These are phyloP conservation scores for Shiraia sp. DNA, from an alignment of 2,329 filamentous ascomycete species.

Conservation along the genomic window DNA sequence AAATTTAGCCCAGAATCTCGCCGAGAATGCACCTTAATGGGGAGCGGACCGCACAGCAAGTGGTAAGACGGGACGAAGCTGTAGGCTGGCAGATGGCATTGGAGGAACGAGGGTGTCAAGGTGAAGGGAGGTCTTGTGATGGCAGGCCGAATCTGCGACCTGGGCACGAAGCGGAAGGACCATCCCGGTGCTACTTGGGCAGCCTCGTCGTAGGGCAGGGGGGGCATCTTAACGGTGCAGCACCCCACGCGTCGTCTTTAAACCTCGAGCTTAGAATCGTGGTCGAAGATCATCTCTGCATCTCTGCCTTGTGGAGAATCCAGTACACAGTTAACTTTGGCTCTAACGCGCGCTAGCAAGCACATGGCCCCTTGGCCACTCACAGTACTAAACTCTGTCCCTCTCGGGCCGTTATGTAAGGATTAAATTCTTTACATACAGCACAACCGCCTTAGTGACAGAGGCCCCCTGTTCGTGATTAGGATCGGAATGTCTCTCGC, in stretches of 20 bases:
- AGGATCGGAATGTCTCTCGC: conserved; percentile 14
- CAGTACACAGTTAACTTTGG: conserved; percentile 22
- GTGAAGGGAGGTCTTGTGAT: conserved; percentile 10
- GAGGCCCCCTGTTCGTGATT: conserved; percentile 21
- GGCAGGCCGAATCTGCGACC: conserved; percentile 18
- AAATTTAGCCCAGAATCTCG: conserved; percentile 4
- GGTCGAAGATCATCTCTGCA: conserved; percentile 39
- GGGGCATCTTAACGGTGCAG: conserved; percentile 26
- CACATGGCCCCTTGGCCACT: conserved; percentile 21
- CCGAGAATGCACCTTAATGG: conserved; percentile 9
- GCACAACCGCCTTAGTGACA: conserved; percentile 32
- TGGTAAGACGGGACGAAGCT: conserved; percentile 1
- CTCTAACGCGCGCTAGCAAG: conserved; percentile 19
- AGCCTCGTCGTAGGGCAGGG: conserved; percentile 26
- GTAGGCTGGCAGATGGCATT: conserved; percentile 2
- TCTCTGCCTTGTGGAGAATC: conserved; percentile 21
- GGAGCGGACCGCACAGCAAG: conserved; percentile 9
- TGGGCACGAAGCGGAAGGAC: conserved; percentile 10
- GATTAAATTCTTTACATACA: conserved; percentile 18
- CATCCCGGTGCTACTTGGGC: conserved; percentile 18
- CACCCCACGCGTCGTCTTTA: conserved; percentile 29
- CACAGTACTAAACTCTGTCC: conserved; percentile 3
- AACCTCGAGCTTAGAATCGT: conserved; percentile 34
- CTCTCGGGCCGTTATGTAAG: conserved; percentile 10
- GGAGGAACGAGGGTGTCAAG: conserved; percentile 7